phyloP scores from a whole-genome alignment of 805 yeast genomes.

The Phaffomyces antillensis region DNA sequence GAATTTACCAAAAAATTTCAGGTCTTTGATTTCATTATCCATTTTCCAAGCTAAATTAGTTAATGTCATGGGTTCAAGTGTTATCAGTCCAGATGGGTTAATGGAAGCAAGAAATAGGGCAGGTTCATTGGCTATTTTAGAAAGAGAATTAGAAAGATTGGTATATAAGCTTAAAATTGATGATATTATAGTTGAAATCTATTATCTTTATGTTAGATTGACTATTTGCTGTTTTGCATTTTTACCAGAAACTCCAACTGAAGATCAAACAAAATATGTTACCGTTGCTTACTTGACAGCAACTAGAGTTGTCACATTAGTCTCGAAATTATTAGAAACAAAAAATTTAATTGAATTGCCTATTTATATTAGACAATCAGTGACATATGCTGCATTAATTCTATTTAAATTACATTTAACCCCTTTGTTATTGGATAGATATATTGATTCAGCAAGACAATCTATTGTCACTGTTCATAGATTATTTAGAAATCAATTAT shows the following conservation, averaged over 20 bases:
- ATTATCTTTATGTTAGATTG: constrained; percentile 68
- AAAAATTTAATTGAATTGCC: constrained; percentile 78
- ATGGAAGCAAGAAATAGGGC: constrained; percentile 80
- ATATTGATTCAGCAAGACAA: constrained; percentile 84
- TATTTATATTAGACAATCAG: constrained; percentile 79
- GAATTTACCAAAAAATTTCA: constrained; percentile 57
- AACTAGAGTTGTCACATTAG: constrained; percentile 72
- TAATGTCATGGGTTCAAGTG: constrained; percentile 80
- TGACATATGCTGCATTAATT: constrained; percentile 69
- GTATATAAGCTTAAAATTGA: constrained; percentile 60
- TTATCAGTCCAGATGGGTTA: constrained; percentile 81
- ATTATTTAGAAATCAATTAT: constrained; percentile 74
- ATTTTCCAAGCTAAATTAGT: constrained; percentile 81
- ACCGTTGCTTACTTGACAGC: constrained; percentile 75
- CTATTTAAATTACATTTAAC: constrained; percentile 78
- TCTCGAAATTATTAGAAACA: constrained; percentile 61
- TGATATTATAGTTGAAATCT: constrained; percentile 65
- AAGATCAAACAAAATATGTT: constrained; percentile 79
- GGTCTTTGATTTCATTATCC: constrained; percentile 65
- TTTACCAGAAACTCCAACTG: constrained; percentile 81
- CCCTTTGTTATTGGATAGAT: constrained; percentile 56
- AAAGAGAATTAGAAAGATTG: constrained; percentile 68
- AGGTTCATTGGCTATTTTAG: constrained; percentile 68
- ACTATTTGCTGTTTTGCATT: constrained; percentile 87
- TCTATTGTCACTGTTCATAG: constrained; percentile 91